phyloP scores from a whole-genome alignment of 2,329 filamentous ascomycete genomes.

The Pseudogymnoascus sp. region DNA sequence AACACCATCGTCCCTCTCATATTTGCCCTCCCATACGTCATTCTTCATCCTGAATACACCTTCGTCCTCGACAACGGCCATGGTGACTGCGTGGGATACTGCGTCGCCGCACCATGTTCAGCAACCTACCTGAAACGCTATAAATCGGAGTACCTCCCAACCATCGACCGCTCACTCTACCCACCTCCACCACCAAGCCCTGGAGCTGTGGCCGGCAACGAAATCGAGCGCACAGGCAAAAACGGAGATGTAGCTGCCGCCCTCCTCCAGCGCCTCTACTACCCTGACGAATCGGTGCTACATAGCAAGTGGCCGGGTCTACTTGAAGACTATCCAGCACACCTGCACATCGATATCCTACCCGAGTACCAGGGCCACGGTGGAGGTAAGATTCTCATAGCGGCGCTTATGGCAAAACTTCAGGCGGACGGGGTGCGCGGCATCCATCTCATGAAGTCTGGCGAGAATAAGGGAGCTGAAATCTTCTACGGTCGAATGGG shows the following conservation, averaged over 20 bases:
- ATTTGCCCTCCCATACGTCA: conserved; percentile 5
- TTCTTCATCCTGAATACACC: neutral
- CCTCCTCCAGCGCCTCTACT: neutral
- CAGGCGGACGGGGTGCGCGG: neutral
- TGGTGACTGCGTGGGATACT: neutral
- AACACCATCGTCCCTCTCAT: conserved; percentile 9
- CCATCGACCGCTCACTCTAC: neutral
- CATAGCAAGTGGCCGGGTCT: conserved; percentile 1
- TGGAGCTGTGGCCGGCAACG: neutral
- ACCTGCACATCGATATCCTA: conserved; percentile 5
- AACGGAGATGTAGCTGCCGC: neutral
- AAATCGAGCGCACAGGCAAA: conserved; percentile 1
- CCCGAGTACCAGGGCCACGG: conserved; percentile 6
- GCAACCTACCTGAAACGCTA: neutral
- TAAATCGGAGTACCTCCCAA: conserved; percentile 2
- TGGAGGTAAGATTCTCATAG: conserved; percentile 2
- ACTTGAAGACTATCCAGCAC: neutral
- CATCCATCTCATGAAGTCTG: conserved; percentile 6
- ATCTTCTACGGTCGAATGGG: conserved; percentile 3
- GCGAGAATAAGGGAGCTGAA: neutral
- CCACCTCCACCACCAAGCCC: neutral
- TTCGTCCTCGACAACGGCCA: conserved; percentile 2
- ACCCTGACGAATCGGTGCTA: neutral
- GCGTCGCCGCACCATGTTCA: neutral
- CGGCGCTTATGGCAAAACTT: neutral